These are phyloP conservation scores for Mycena vitilis DNA, from an alignment of 768 basidiomycete species.

Conservation along the genomic window DNA sequence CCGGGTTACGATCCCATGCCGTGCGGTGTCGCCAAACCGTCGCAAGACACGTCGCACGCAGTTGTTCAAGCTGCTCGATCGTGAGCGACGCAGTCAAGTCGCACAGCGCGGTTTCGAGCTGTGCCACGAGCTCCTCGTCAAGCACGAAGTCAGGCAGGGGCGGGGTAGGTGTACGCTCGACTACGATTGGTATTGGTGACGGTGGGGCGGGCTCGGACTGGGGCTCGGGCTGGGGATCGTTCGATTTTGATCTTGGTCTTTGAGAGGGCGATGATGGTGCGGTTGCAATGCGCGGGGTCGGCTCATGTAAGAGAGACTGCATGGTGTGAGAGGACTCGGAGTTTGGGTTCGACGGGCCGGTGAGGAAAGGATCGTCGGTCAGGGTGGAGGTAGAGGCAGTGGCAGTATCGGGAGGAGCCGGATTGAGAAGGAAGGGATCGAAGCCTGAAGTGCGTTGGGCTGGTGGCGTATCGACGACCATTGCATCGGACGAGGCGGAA, in stretches of 20 bases:
- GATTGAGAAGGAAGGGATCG: conserved; percentile 65
- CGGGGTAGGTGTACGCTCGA: conserved; percentile 73
- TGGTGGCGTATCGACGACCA: conserved; percentile 51
- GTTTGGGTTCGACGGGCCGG: conserved; percentile 22
- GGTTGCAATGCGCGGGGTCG: conserved; percentile 25
- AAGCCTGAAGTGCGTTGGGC: conserved; percentile 56
- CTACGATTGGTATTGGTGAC: conserved; percentile 56
- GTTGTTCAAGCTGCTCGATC: conserved; percentile 93
- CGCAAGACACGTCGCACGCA: conserved; percentile 85
- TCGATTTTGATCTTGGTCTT: conserved; percentile 30
- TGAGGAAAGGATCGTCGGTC: conserved; percentile 41
- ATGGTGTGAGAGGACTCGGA: conserved; percentile 18
- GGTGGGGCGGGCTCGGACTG: conserved; percentile 32
- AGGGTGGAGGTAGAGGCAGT: conserved; percentile 22
- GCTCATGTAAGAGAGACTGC: conserved; percentile 23
- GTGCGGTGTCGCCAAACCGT: conserved; percentile 84
- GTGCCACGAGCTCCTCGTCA: conserved; percentile 58
- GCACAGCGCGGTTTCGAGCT: conserved; percentile 63
- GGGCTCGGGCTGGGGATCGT: conserved; percentile 27
- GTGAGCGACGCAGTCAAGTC: conserved; percentile 69
- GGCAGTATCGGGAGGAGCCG: conserved; percentile 47
- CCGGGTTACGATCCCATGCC: conserved; percentile 84
- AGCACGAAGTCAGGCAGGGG: conserved; percentile 85
- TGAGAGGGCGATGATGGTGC: conserved; percentile 41
- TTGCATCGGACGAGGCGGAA: conserved; percentile 40